Base-by-base conservation (phyloP, 2,329 filamentous ascomycete genomes). In the Stagonosporopsis tanaceti region DNA sequence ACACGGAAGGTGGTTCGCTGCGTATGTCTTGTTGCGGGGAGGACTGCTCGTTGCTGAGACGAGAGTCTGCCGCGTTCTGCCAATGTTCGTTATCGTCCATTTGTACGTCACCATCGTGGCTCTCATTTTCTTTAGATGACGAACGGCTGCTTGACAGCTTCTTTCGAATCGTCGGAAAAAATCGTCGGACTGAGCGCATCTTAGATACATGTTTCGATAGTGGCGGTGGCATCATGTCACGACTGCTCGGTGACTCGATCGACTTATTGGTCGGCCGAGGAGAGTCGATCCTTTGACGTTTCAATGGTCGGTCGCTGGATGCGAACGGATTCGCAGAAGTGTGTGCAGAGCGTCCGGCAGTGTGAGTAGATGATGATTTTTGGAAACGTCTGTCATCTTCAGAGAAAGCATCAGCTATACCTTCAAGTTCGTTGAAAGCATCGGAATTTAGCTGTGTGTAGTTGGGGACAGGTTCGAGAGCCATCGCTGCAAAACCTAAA, bases 161-260 rank as follows among this genome's bases (percentile, higher is more conserved):
- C 37, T 69, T 71, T 7, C 68, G 62, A 20, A 71, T 41, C 1
- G 38, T 59, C 0, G 72, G 69, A 12, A 70, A 59, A 7, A 74
- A 54, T 22, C 63, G 69, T 27, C 66, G 65, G 22, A 74, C 53
- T 14, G 69, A 74, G 17, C 59, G 64, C 57, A 72, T 73, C 27
- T 60, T 62, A 0, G 68, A 69, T 3, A 69, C 14, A 2, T 68
- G 61, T 45, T 72, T 69, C 17, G 8, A 22, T 12, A 62, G 24
- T 11, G 77, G 77, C 4, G 77, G 77, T 37, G 76, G 77, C 77
- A 79, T 80, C 11, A 66, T 42, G 15, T 77, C 72, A 37, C 72
- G 70, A 50, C 72, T 69, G 3, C 60, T 61, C 14, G 66, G 59
- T 15, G 39, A 17, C 32, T 62, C 57, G 27, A 59, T 30, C 6